A percentile compares a stretch with the other conserved stretches of the same genome.
Evolutionary conservation across 2,329 filamentous ascomycete species (phyloP).

Genomic region (Aciculosporium take): DNA sequence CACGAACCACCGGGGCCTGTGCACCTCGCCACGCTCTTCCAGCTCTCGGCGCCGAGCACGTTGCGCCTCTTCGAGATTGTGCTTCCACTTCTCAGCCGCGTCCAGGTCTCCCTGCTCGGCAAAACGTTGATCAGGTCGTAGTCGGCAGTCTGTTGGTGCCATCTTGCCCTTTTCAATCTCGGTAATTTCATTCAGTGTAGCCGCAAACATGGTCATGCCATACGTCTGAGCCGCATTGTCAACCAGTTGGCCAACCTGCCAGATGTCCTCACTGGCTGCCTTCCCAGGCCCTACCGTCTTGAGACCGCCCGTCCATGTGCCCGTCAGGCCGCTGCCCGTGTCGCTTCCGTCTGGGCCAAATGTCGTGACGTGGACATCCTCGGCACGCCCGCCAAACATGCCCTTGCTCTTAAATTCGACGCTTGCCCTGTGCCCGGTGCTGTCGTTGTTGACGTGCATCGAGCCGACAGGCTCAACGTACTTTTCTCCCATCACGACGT

Average conservation of each 20-base stretch:
- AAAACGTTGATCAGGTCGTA: constrained; percentile 77
- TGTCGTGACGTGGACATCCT: constrained; percentile 71
- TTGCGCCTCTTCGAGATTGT: constrained; percentile 73
- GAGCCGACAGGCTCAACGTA: constrained; percentile 90
- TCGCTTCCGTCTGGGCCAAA: constrained; percentile 52
- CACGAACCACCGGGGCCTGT: constrained; percentile 75
- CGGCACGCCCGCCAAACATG: constrained; percentile 90
- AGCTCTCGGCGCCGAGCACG: constrained; percentile 56
- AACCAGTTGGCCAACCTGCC: constrained; percentile 66
- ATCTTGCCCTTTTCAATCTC: constrained; percentile 58
- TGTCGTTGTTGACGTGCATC: constrained; percentile 77
- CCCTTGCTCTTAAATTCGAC: constrained; percentile 88
- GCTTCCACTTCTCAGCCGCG: constrained; percentile 70
- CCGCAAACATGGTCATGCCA: constrained; percentile 78
- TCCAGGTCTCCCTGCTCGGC: constrained; percentile 74
- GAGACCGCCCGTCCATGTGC: constrained; percentile 74
- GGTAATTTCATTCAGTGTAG: constrained; percentile 77
- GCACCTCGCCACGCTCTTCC: constrained; percentile 58
- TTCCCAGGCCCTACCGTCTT: constrained; percentile 50
- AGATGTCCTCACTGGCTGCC: constrained; percentile 52
- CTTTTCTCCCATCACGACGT: constrained; percentile 95
- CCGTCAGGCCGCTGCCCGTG: constrained; percentile 53
- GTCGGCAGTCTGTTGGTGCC: constrained; percentile 66
- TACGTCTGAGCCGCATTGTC: constrained; percentile 68
- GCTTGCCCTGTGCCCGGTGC: constrained; percentile 66